Evolutionary conservation across 2,329 filamentous ascomycete genomes (phyloP).

Genomic region (Ilyonectria sp.): DNA sequence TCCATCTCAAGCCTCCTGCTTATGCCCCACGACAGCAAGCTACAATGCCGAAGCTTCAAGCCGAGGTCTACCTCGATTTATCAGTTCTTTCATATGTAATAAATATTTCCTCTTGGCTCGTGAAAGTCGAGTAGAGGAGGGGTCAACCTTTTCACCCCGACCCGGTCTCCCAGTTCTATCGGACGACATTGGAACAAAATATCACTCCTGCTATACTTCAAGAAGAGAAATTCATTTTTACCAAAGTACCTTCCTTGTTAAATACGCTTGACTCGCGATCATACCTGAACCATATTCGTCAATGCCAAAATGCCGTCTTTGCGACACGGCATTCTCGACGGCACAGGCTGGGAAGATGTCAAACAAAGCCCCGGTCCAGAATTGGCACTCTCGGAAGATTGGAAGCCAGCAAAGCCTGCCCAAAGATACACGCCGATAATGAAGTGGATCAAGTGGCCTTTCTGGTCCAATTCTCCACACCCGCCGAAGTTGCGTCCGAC

Average conservation of each 20-base stretch:
- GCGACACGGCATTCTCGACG: constrained; percentile 52
- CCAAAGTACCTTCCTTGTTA: neutral
- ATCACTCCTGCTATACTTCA: neutral
- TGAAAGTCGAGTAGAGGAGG: too few relatives aligned
- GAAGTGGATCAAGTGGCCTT: constrained; percentile 27
- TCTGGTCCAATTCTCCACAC: constrained; percentile 35
- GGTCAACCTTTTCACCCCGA: too few relatives aligned
- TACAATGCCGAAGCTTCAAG: too few relatives aligned
- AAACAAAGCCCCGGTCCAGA: constrained; percentile 18
- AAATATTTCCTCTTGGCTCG: too few relatives aligned
- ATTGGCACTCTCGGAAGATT: constrained; percentile 15
- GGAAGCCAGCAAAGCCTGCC: constrained; percentile 31
- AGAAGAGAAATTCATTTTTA: neutral
- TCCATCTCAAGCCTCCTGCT: too few relatives aligned
- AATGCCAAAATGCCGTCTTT: constrained; percentile 50
- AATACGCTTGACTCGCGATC: neutral
- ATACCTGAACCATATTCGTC: neutral
- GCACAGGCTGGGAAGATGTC: constrained; percentile 53
- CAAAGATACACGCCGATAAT: constrained; percentile 26
- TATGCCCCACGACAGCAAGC: too few relatives aligned
- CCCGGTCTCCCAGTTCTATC: too few relatives aligned
- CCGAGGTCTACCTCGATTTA: too few relatives aligned
- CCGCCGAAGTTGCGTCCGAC: constrained; percentile 60
- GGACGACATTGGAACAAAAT: neutral
- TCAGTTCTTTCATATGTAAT: too few relatives aligned